Evolutionary conservation across 257 asterid genomes (phyloP).

Genomic region (Gentiana dahurica): DNA sequence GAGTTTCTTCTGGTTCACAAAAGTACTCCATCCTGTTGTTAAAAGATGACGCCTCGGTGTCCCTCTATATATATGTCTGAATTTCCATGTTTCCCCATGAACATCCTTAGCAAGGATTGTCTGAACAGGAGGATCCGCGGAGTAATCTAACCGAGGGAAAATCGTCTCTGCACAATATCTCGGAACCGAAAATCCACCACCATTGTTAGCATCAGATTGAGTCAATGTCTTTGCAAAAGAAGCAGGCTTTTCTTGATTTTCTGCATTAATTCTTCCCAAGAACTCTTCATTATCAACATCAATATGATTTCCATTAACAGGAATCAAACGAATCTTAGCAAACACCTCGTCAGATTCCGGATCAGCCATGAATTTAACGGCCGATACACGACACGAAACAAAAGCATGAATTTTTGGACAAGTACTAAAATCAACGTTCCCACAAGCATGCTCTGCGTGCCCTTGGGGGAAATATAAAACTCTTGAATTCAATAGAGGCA

Average conservation of each 20-base stretch:
- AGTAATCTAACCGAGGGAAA: constrained; percentile 64
- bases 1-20: constrained; percentile 87
- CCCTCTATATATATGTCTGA: constrained; percentile 86
- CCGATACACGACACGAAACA: constrained; percentile 45
- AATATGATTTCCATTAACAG: constrained; percentile 23
- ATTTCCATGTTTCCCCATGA: constrained; percentile 89
- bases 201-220: constrained; percentile 86
- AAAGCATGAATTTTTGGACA: constrained; percentile 43
- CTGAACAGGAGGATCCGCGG: constrained; percentile 85
- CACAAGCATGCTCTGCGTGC: constrained; percentile 68
- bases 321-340: constrained; percentile 43
- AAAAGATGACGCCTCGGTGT: constrained; percentile 91
- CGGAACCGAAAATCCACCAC: constrained; percentile 94
- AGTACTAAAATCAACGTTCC: constrained; percentile 45
- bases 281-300: constrained; percentile 29
- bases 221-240: constrained; percentile 88
- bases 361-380: constrained; percentile 73
- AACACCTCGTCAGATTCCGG: constrained; percentile 79
- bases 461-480: constrained; percentile 96
- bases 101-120: constrained; percentile 80
- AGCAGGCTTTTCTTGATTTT: constrained; percentile 49
- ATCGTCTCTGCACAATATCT: constrained; percentile 92
- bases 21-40: constrained; percentile 94
- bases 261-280: constrained; percentile 21
- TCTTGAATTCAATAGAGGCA: constrained; percentile 51